Conservation (phyloP, 257 asterid genomes). For the Anisodus tanguticus region DNA sequence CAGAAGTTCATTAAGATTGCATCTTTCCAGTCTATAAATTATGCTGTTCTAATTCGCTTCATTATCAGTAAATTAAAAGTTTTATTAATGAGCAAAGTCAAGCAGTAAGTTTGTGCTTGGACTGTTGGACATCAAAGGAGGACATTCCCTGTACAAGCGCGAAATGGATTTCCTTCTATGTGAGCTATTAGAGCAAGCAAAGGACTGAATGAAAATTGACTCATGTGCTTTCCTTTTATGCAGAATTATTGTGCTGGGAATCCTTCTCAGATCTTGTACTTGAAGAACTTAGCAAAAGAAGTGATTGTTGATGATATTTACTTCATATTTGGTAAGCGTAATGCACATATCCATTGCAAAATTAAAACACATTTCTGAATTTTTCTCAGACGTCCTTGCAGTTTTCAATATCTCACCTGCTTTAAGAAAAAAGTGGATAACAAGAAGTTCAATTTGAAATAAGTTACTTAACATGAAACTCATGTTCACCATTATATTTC, state of each 20-base stretch:
- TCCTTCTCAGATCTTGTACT: conserved; percentile 77
- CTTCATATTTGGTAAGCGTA: conserved; percentile 77
- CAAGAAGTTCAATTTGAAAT: background rate
- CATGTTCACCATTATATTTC: background rate
- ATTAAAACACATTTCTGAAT: background rate
- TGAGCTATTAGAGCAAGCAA: background rate
- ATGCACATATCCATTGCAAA: conserved; percentile 19
- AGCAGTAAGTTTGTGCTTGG: background rate
- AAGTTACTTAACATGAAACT: background rate
- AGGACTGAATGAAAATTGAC: background rate
- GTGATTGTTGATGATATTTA: conserved; percentile 81
- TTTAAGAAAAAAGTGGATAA: background rate
- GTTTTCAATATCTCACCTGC: background rate
- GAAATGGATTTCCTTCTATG: background rate
- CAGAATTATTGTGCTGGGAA: conserved; percentile 91
- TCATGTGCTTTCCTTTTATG: conserved; percentile 28
- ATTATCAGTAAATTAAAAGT: conserved; percentile 1
- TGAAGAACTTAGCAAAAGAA: conserved; percentile 90
- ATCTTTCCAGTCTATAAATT: conserved; percentile 18
- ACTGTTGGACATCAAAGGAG: background rate
- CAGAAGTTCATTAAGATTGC: conserved; percentile 15
- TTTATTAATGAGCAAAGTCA: background rate
- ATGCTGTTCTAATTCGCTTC: background rate
- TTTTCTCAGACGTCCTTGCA: background rate
- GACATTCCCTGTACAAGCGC: background rate